phyloP scores from a whole-genome alignment of 2,329 filamentous ascomycete species.

The Ophiostoma pallidulum region DNA sequence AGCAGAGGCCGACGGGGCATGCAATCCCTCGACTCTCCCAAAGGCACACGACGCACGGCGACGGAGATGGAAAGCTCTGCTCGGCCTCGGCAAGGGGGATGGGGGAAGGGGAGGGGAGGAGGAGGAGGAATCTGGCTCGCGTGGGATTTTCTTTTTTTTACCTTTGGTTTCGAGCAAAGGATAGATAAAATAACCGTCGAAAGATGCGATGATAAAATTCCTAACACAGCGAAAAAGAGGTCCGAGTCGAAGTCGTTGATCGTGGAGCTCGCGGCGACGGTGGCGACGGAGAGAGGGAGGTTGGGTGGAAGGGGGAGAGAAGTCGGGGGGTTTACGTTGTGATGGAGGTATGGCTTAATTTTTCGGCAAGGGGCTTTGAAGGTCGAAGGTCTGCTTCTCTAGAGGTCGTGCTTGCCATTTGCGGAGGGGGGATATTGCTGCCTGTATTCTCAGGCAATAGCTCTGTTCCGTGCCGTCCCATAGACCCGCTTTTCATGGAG shows the following conservation, averaged over 20 bases:
- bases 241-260: not conserved
- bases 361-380: constrained; percentile 9
- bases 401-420: not conserved
- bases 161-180: not conserved
- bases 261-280: not conserved
- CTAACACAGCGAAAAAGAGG: not conserved
- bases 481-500: too few relatives aligned
- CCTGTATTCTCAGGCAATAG: too few relatives aligned
- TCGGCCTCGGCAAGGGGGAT: not conserved
- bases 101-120: not conserved
- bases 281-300: not conserved
- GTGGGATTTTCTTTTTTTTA: not conserved
- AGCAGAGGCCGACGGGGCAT: too few relatives aligned
- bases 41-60: too few relatives aligned
- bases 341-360: constrained; percentile 10
- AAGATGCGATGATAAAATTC: not conserved
- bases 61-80: not conserved
- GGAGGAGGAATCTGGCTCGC: not conserved
- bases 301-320: not conserved
- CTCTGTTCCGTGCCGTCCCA: too few relatives aligned
- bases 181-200: constrained; percentile 5
- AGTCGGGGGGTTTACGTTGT: not conserved
- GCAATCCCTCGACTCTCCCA: not conserved
- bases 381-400: constrained; percentile 7
- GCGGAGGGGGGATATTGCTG: not conserved